Base-by-base conservation (phyloP, 495 filamentous ascomycete genomes). In the Penicillium lividum region DNA sequence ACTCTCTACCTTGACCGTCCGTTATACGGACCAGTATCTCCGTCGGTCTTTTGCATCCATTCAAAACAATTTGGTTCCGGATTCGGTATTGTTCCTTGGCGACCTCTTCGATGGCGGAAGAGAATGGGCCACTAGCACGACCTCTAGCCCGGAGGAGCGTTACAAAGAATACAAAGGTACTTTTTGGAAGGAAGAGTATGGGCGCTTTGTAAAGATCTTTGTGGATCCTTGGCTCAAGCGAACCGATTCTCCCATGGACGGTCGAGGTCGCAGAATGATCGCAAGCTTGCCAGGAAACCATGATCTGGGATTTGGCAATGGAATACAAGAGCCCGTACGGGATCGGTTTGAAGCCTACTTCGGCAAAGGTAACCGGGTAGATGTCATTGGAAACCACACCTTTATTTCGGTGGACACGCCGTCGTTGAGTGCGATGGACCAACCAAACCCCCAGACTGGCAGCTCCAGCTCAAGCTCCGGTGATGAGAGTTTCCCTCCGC, bases 51-150 rank as follows among this genome's bases (percentile, higher is more conserved):
- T 93, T 67, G 81, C 77, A 18, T 79, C 82, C 16, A 78, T 97
- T 43, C 89, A 94, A 63, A 68, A 77, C 18, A 67, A 81, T 7
- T 78, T 98, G 11, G 77, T 82, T 30, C 95, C 95, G 4, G 89
- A 94, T 61, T 92, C 88, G 31, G 80, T 93, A 3, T 78, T 96
- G 62, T 98, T 99, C 69, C 78, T 99, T 0, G 95, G 95, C 5
- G 95, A 99, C 66, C 78, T 99, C 1, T 97, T 99, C 63, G 95
- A 99, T 65, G 95, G 95, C 3, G 95, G 95, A 13, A 82, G 95
- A 64, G 95, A 99, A 74, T 99, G 95, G 95, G 87, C 86, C 53
- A 90, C 90, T 28, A 56, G 77, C 7, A 76, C 81, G 22, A 88
- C 82, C 54, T 72, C 79, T 34, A 90, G 89, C 53, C 86, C 89